Percentiles rank a stretch among this genome's conserved stretches.
phyloP scores from a whole-genome alignment of 2,329 filamentous ascomycete species.

The Ophiostoma australiae region DNA sequence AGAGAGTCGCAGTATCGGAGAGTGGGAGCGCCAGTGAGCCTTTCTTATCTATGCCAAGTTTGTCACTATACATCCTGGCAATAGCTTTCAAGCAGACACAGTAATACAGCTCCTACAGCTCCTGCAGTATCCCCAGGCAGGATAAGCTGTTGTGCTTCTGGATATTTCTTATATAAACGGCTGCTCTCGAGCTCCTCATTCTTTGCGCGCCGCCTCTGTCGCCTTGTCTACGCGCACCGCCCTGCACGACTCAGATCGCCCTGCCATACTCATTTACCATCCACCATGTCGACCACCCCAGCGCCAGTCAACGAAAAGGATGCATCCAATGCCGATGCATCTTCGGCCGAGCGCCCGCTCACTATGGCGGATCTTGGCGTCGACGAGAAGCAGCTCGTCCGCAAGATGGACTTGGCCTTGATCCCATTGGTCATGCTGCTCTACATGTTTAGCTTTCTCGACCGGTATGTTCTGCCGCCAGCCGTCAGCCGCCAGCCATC shows the following conservation, averaged over 20 bases:
- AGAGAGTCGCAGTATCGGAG: conserved; percentile 4
- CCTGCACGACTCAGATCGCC: background rate
- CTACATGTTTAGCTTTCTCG: conserved; percentile 15
- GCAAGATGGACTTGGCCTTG: conserved; percentile 13
- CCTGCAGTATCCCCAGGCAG: background rate
- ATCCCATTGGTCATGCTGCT: conserved; percentile 10
- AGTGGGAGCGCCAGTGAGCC: background rate
- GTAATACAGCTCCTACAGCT: background rate
- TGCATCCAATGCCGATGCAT: background rate
- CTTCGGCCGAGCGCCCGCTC: background rate
- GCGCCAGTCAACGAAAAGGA: conserved; percentile 2
- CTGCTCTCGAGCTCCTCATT: background rate
- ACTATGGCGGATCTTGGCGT: conserved; percentile 14
- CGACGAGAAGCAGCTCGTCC: conserved; percentile 14
- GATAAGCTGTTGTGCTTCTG: background rate
- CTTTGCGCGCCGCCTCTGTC: background rate
- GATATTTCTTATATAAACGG: background rate
- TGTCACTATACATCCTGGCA: background rate
- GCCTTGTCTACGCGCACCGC: background rate
- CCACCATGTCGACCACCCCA: background rate
- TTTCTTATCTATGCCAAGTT: conserved; percentile 12
- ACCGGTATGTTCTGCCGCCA: background rate
- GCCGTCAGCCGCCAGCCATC: background rate
- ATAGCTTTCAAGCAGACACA: background rate
- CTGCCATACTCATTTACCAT: background rate